phyloP scores from a whole-genome alignment of 192 early-diverging fungal genomes.

The Backusella westeae region DNA sequence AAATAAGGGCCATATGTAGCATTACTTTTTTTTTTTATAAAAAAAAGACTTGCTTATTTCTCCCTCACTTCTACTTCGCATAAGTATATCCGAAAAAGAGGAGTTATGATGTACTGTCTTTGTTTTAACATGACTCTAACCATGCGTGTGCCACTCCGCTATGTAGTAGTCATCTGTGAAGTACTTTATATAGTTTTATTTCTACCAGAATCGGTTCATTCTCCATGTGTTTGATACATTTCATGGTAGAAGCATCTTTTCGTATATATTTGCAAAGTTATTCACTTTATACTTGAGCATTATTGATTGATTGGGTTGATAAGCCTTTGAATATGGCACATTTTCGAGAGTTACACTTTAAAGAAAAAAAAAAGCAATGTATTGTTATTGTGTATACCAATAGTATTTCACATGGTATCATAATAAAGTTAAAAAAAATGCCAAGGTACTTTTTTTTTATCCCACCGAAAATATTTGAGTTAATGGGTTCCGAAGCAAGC shows the following conservation, averaged over 20 bases:
- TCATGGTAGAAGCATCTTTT: not conserved
- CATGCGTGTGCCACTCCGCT: not conserved
- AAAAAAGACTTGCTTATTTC: too few species aligned
- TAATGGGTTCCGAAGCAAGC: not conserved
- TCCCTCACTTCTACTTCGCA: too few species aligned
- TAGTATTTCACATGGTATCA: not conserved
- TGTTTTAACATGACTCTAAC: not conserved
- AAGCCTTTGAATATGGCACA: not conserved
- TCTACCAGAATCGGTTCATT: not conserved
- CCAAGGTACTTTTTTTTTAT: not conserved
- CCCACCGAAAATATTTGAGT: not conserved
- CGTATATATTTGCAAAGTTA: not conserved
- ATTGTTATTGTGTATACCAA: not conserved
- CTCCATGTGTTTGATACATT: not conserved
- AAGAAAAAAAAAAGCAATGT: too few species aligned
- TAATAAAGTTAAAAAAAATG: not conserved
- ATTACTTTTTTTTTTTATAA: not conserved
- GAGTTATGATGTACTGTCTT: not conserved
- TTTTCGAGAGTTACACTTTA: too few species aligned
- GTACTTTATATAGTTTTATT: not conserved
- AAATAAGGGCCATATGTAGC: not conserved
- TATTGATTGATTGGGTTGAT: not conserved
- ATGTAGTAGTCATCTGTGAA: not conserved
- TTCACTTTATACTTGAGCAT: not conserved
- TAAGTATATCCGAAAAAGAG: not conserved